These are phyloP conservation scores for Eutrema heterophyllum DNA, from an alignment of 345 rosid genomes.

Conservation along the genomic window DNA sequence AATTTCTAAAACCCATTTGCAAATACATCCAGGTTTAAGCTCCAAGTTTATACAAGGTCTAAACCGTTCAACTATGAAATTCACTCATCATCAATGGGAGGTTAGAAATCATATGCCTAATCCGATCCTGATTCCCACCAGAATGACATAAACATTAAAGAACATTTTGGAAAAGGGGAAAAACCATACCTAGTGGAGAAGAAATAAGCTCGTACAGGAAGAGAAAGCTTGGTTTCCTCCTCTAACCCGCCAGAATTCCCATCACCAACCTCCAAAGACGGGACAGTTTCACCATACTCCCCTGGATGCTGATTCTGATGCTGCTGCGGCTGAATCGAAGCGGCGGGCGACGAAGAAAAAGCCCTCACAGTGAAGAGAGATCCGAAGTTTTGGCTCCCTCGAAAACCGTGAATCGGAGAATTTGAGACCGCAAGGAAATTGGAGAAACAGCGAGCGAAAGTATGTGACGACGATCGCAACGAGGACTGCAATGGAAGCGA, in stretches of 20 bases:
- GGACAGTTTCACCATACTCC: constrained; percentile 41
- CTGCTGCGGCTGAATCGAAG: constrained; percentile 26
- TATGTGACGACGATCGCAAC: constrained; percentile 1
- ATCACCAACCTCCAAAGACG: constrained; percentile 37
- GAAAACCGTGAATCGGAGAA: background rate
- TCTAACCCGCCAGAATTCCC: constrained; percentile 27
- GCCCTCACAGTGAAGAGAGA: constrained; percentile 25
- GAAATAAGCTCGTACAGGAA: constrained; percentile 85
- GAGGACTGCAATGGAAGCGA: background rate
- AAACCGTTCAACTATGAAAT: background rate
- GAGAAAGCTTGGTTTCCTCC: constrained; percentile 48
- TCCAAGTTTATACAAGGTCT: background rate
- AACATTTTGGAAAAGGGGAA: background rate
- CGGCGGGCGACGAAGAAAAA: constrained; percentile 36
- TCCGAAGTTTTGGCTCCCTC: background rate
- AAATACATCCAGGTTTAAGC: background rate
- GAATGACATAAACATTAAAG: background rate
- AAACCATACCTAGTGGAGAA: constrained; percentile 73
- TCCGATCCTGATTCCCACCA: background rate
- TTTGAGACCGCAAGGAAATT: constrained; percentile 11
- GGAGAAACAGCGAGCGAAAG: constrained; percentile 15
- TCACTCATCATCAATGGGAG: background rate
- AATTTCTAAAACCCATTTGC: background rate
- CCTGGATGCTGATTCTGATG: background rate
- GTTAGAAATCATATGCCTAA: background rate